Base-by-base conservation (phyloP, 2,329 filamentous ascomycete genomes). In the Mariannaea elegans region DNA sequence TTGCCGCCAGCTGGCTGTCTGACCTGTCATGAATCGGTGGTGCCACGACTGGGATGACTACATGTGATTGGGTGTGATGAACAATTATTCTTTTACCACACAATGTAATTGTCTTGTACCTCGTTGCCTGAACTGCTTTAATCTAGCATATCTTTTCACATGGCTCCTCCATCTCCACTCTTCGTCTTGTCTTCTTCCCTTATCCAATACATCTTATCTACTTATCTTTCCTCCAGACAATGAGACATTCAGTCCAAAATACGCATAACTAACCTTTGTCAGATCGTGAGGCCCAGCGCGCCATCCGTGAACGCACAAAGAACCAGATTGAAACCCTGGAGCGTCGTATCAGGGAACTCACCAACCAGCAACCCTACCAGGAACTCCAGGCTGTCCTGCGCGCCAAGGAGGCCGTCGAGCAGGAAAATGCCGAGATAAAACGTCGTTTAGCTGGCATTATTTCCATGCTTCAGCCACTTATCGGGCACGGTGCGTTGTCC, bases 251-350 rank as follows among this genome's bases (percentile, higher is more conserved):
- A 21, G 21, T 38, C 46, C 29, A 45, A 50, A 21, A 56, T 42
- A 55, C 46, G 21, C 36, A 41, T 64, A 44, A 66, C 67, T 65
- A 56, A 62, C 56, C 56, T 42, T 24, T 36, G 42, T 14, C 87
- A 84, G 92, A 96, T 74, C 88, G 92, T 58, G 92, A 96, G 75
- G 93, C 92, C 27, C 92, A 97, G 75, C 86, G 92, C 47, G 92
- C 91, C 36, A 95, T 96, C 60, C 85, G 92, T 39, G 91, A 94
- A 78, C 87, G 92, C 55, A 95, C 92, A 24, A 92, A 90, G 77
- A 86, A 87, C 58, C 90, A 91, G 75, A 95, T 95, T 67, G 91
- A 94, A 72, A 80, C 78, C 7, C 81, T 95, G 59, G 90, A 95
- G 75, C 82, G 82, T 61, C 84, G 86, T 62, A 93, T 96, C 62